phyloP scores from a whole-genome alignment of 2,329 filamentous ascomycete species.

The Colletotrichum melonis region DNA sequence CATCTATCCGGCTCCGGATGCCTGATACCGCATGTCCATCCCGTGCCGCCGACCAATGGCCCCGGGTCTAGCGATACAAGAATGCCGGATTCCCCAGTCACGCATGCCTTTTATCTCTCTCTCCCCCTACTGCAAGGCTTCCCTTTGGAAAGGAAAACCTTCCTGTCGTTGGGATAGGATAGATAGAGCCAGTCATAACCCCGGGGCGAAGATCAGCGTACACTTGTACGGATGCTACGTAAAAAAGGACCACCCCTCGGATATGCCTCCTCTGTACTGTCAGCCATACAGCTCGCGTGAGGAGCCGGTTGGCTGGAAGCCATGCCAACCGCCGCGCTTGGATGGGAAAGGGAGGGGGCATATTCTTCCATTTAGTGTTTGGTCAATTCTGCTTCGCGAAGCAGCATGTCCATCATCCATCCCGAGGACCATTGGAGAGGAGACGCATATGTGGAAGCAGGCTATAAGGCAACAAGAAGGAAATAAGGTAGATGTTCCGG shows the following conservation, averaged over 20 bases:
- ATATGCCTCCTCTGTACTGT: conserved; percentile 17
- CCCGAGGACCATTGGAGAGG: background rate
- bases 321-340: background rate
- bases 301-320: conserved; percentile 22
- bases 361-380: background rate
- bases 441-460: background rate
- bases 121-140: background rate
- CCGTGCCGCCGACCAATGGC: conserved; percentile 1
- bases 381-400: background rate
- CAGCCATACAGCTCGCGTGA: conserved; percentile 7
- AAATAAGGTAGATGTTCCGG: conserved; percentile 7
- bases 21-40: conserved; percentile 1
- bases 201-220: background rate
- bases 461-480: background rate
- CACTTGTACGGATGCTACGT: background rate
- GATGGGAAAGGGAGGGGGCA: background rate
- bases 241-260: background rate
- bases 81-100: conserved; percentile 2
- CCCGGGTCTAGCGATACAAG: background rate
- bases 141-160: background rate
- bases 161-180: background rate
- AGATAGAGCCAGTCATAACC: background rate
- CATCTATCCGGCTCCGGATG: conserved; percentile 7
- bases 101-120: background rate
- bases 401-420: background rate